phyloP scores from a whole-genome alignment of 805 yeast species.

The Candida anglica region DNA sequence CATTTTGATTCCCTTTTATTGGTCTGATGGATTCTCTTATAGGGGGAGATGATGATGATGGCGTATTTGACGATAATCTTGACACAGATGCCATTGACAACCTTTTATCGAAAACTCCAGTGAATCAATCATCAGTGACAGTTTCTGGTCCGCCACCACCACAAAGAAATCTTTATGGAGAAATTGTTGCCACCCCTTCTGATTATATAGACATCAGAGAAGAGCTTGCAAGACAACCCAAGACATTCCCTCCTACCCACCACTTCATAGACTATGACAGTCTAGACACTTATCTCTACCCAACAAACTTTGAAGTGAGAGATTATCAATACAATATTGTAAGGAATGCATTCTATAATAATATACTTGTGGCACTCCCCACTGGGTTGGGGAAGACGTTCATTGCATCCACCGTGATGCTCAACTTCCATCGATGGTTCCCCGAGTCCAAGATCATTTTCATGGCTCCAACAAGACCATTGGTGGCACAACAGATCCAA shows the following conservation, averaged over 20 bases:
- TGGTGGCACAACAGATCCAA: constrained; percentile 93
- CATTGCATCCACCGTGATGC: constrained; percentile 91
- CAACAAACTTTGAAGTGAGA: constrained; percentile 77
- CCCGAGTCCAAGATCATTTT: constrained; percentile 74
- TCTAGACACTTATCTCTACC: constrained; percentile 60
- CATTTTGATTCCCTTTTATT: too few species aligned
- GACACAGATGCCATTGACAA: constrained; percentile 34
- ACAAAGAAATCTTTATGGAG: constrained; percentile 10
- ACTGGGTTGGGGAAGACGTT: constrained; percentile 98
- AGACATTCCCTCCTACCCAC: constrained; percentile 18
- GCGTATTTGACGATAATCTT: constrained; percentile 32
- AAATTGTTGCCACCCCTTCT: constrained; percentile 6
- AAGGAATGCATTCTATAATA: constrained; percentile 63
- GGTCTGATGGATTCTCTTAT: too few species aligned
- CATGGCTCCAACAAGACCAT: constrained; percentile 95
- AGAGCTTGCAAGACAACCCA: too few species aligned
- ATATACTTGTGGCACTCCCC: constrained; percentile 85
- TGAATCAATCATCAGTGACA: constrained; percentile 8
- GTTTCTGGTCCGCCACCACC: constrained; percentile 7
- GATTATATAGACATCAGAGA: background rate
- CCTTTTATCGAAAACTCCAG: constrained; percentile 9
- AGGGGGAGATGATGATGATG: constrained; percentile 15
- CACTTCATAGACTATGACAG: constrained; percentile 19
- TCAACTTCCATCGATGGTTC: constrained; percentile 87
- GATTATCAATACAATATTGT: constrained; percentile 88